Evolutionary conservation across 1,284 basidiomycete genomes (phyloP).

Genomic region (Chalciporus sp.): DNA sequence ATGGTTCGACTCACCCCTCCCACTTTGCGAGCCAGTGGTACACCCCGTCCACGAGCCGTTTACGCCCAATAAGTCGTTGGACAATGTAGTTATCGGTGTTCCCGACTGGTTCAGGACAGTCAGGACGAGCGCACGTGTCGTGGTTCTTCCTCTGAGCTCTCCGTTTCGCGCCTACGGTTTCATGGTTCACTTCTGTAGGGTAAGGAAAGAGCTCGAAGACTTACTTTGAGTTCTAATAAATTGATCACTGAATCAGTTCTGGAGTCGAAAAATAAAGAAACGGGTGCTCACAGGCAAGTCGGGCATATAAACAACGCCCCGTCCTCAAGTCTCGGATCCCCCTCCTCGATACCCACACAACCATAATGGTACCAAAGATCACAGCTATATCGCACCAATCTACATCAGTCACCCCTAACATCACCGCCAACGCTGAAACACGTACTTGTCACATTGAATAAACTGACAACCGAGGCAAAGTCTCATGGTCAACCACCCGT

Average conservation of each 20-base stretch:
- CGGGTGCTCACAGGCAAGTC: slow-evolving; percentile 28
- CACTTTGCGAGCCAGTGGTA: slow-evolving; percentile 40
- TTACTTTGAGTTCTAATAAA: slow-evolving; percentile 20
- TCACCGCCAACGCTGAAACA: background rate
- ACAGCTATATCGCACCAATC: slow-evolving; percentile 26
- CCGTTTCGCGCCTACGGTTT: slow-evolving; percentile 15
- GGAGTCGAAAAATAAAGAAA: background rate
- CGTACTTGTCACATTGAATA: slow-evolving; percentile 36
- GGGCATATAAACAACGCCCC: slow-evolving; percentile 32
- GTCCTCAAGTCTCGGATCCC: slow-evolving; percentile 29
- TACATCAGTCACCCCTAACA: background rate
- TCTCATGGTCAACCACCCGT: background rate
- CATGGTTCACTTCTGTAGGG: background rate
- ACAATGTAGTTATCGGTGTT: slow-evolving; percentile 29
- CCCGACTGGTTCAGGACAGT: slow-evolving; percentile 19
- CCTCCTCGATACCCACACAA: slow-evolving; percentile 32
- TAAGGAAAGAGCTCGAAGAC: background rate
- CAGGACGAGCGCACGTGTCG: slow-evolving; percentile 27
- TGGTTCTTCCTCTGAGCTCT: slow-evolving; percentile 4
- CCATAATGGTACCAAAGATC: slow-evolving; percentile 40
- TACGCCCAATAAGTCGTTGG: slow-evolving; percentile 37
- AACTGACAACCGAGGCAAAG: slow-evolving; percentile 20
- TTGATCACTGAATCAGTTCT: slow-evolving; percentile 5
- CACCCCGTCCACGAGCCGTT: slow-evolving; percentile 11
- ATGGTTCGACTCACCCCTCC: slow-evolving; percentile 35